Evolutionary conservation across 345 rosid genomes (phyloP), one percentile per base, ranked within the genome.

Genomic region (Citropsis articulata): DNA sequence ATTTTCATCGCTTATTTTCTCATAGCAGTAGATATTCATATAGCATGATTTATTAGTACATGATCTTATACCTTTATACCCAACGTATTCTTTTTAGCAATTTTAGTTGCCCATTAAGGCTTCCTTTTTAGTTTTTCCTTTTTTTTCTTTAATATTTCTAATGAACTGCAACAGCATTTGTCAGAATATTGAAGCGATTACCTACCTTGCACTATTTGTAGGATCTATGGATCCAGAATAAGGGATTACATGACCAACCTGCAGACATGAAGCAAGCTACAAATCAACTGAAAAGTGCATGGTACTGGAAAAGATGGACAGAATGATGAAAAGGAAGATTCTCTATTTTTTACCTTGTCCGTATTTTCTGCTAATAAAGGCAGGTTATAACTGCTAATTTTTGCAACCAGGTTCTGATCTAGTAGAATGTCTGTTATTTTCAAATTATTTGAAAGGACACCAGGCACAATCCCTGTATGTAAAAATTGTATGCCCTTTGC

Each of bases 391-490:
- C 98, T 92, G 85, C 94, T 90, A 75, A 96, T 90, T 83, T 94
- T 94, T 8, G 95, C 89, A 3, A 79, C 86, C 19, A 92, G 90
- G 84, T 90, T 92, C 79, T 88, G 95, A 84, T 94, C 99, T 86
- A 96, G 83, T 33, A 94, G 83, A 85, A 96, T 79, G 82, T 96
- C 98, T 19, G 93, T 92, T 75, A 91, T 88, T 60, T 90, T 96
- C 83, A 96, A 80, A 84, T 91, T 88, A 80, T 96, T 96, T 1
- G 94, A 84, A 79, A 83, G 91, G 79, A 94, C 86, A 60, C 97
- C 98, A 1, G 98, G 98, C 22, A 95, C 91, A 25, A 92, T 90
- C 77, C 97, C 97, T 0, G 97, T 90, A 85, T 95, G 99, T 89
- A 95, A 82, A 85, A 92, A 95, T 69, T 93, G 95, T 73, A 93